These are phyloP conservation scores for Botrytis medusae DNA, from an alignment of 2,329 filamentous ascomycete genomes.

Conservation along the genomic window DNA sequence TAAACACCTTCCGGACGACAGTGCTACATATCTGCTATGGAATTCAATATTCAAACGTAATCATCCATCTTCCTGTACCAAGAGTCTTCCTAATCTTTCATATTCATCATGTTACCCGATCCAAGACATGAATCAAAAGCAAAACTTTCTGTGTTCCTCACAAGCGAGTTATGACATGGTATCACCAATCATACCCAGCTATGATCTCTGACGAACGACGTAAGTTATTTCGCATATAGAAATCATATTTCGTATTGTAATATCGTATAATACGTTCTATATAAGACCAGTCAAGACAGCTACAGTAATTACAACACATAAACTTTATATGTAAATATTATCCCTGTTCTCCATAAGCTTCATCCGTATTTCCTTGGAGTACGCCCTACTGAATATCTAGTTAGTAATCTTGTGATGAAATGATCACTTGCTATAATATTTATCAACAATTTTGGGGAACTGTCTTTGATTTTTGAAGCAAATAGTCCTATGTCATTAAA, in stretches of 20 bases:
- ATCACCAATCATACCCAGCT: neutral
- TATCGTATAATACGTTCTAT: too few species aligned
- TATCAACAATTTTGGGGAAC: too few species aligned
- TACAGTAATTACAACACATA: too few species aligned
- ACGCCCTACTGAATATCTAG: neutral
- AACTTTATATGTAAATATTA: too few species aligned
- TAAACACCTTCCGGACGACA: neutral
- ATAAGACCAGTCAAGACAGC: too few species aligned
- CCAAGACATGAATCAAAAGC: neutral
- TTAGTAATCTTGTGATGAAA: neutral
- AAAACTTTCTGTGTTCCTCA: neutral
- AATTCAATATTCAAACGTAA: neutral
- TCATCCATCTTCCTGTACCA: rapidly evolving
- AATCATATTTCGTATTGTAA: neutral
- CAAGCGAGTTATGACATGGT: neutral
- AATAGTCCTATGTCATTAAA: neutral
- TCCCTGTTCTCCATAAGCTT: neutral
- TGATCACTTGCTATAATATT: too few species aligned
- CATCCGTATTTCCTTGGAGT: neutral
- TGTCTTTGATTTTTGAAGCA: too few species aligned
- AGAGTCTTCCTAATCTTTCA: neutral
- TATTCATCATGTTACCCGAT: too few species aligned
- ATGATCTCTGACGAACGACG: neutral
- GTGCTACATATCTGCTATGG: neutral
- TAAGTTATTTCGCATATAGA: neutral